Conservation (phyloP, 1,139 yeast genomes). For the Geotrichum klebahnii region DNA sequence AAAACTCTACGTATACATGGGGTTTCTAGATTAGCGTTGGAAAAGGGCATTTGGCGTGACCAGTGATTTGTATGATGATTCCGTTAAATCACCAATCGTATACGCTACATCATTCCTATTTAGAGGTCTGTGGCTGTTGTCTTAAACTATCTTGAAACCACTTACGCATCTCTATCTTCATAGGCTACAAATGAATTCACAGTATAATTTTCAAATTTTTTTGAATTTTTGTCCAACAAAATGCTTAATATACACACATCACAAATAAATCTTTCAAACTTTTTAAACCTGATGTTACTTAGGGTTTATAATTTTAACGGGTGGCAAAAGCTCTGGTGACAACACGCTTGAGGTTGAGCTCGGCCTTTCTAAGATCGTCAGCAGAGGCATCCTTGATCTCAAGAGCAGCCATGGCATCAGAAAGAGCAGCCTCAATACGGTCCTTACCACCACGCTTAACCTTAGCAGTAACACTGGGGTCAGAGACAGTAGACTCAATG, state of each 20-base stretch:
- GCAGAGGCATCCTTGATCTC: slow-evolving; percentile 95
- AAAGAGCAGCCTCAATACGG: slow-evolving; percentile 96
- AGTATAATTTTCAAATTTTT: background rate
- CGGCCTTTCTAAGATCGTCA: slow-evolving; percentile 98
- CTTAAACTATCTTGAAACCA: too few species aligned
- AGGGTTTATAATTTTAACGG: slow-evolving; percentile 54
- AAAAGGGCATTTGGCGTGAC: too few species aligned
- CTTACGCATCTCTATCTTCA: too few species aligned
- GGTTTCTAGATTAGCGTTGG: too few species aligned
- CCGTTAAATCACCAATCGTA: too few species aligned
- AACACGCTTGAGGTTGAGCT: slow-evolving; percentile 97
- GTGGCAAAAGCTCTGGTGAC: slow-evolving; percentile 99
- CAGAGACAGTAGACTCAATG: slow-evolving; percentile 93
- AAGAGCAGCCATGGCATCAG: slow-evolving; percentile 97
- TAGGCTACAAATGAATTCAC: too few species aligned
- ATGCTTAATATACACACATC: background rate
- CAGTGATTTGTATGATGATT: too few species aligned
- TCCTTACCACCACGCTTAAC: slow-evolving; percentile 97
- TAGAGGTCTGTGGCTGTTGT: too few species aligned
- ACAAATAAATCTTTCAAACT: slow-evolving; percentile 3
- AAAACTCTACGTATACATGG: too few species aligned
- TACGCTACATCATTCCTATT: too few species aligned
- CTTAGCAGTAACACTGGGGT: slow-evolving; percentile 97
- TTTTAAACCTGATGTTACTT: background rate
- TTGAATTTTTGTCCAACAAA: background rate